Evolutionary conservation across 2,329 filamentous ascomycete genomes (phyloP).

Genomic region (Samsoniella hepiali): DNA sequence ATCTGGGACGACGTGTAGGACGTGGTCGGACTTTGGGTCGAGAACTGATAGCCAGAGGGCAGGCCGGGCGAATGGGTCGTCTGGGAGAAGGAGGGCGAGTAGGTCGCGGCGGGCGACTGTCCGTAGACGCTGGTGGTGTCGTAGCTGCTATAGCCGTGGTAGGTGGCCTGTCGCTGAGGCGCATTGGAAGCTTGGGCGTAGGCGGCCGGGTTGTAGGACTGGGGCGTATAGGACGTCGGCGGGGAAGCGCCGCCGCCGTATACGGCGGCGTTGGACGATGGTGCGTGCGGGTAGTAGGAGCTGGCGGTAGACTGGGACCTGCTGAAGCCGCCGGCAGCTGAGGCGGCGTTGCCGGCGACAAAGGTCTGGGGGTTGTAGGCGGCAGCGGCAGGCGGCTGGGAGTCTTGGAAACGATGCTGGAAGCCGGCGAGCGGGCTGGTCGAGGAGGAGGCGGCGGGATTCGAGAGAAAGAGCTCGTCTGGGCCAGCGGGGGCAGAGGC

Average conservation of each 20-base stretch:
- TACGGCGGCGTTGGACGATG: constrained; percentile 34
- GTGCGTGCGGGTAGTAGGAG: constrained; percentile 46
- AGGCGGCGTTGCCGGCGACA: constrained; percentile 28
- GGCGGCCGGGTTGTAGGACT: constrained; percentile 57
- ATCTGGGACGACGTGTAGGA: constrained; percentile 26
- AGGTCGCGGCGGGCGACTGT: constrained; percentile 38
- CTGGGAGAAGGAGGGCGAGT: constrained; percentile 29
- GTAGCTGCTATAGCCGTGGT: constrained; percentile 47
- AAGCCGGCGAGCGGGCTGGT: constrained; percentile 46
- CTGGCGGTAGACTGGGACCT: constrained; percentile 52
- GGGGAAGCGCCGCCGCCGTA: constrained; percentile 30
- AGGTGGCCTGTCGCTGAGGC: constrained; percentile 51
- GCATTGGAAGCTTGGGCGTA: constrained; percentile 46
- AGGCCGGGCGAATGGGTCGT: constrained; percentile 29
- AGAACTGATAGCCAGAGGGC: constrained; percentile 40
- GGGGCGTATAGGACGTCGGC: constrained; percentile 49
- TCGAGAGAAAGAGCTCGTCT: constrained; percentile 64
- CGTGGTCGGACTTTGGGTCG: constrained; percentile 37
- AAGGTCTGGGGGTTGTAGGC: constrained; percentile 72
- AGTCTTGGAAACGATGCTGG: constrained; percentile 49
- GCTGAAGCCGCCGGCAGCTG: constrained; percentile 23
- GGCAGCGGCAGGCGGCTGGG: constrained; percentile 44
- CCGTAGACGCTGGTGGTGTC: constrained; percentile 41
- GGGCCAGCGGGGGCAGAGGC: constrained; percentile 29
- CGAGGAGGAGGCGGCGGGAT: constrained; percentile 30